These are phyloP conservation scores for Leptodontidium sp. DNA, from an alignment of 2,329 filamentous ascomycete species.

Conservation along the genomic window DNA sequence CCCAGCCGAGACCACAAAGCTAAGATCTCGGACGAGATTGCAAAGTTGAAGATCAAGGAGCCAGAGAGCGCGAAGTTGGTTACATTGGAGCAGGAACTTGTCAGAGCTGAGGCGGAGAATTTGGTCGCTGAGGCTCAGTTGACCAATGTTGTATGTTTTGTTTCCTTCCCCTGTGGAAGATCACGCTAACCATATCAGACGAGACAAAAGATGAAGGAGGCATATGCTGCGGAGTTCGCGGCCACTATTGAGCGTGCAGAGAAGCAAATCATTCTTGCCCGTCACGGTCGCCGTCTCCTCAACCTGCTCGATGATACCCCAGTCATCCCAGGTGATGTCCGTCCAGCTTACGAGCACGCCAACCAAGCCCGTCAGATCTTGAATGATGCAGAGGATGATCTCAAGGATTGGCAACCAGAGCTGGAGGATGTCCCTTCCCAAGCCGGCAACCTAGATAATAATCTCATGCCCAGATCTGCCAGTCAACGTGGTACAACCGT, in stretches of 20 bases:
- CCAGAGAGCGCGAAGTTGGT: constrained; percentile 83
- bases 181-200: constrained; percentile 62
- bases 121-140: constrained; percentile 96
- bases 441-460: constrained; percentile 30
- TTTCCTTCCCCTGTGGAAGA: background rate
- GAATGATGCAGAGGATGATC: constrained; percentile 90
- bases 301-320: constrained; percentile 89
- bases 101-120: constrained; percentile 94
- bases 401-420: constrained; percentile 72
- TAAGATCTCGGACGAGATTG: constrained; percentile 92
- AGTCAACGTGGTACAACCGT: constrained; percentile 26
- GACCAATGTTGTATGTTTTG: constrained; percentile 82
- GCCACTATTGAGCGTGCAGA: constrained; percentile 95
- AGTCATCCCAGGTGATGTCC: constrained; percentile 83
- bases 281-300: constrained; percentile 85
- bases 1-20: constrained; percentile 86
- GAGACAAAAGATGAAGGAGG: constrained; percentile 94
- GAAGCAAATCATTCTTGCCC: constrained; percentile 94
- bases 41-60: constrained; percentile 90
- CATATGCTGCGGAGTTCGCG: constrained; percentile 86
- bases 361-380: constrained; percentile 82
- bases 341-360: constrained; percentile 70
- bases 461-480: constrained; percentile 32
- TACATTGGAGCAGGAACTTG: constrained; percentile 93
- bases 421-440: constrained; percentile 42